Evolutionary conservation across 2,329 filamentous ascomycete species (phyloP).

Genomic region (Didymella pomorum): DNA sequence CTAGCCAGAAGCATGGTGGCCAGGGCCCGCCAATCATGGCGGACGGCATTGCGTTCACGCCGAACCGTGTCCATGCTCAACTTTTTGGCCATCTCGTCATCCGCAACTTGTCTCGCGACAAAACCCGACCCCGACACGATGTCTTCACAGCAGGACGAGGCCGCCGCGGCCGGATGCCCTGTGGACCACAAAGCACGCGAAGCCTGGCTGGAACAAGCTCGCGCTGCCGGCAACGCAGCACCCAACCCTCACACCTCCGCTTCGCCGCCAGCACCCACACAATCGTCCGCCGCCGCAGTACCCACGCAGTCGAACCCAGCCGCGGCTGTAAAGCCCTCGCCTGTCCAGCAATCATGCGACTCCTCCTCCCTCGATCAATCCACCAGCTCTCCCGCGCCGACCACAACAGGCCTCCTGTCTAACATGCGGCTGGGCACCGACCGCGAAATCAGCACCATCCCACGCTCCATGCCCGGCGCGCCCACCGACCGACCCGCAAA

Average conservation of each 20-base stretch:
- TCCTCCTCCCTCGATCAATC: constrained; percentile 48
- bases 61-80: constrained; percentile 33
- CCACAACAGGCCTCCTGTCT: constrained; percentile 32
- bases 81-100: constrained; percentile 35
- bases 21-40: constrained; percentile 30
- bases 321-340: constrained; percentile 26
- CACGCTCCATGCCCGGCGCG: constrained; percentile 41
- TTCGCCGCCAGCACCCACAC: constrained; percentile 8
- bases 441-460: constrained; percentile 58
- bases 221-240: constrained; percentile 49
- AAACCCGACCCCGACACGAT: constrained; percentile 27
- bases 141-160: constrained; percentile 39
- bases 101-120: constrained; percentile 16
- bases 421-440: constrained; percentile 46
- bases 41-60: constrained; percentile 20
- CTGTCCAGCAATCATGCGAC: constrained; percentile 48
- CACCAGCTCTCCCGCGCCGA: constrained; percentile 32
- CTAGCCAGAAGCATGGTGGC: constrained; percentile 18
- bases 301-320: constrained; percentile 11
- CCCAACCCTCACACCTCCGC: constrained; percentile 31
- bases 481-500: constrained; percentile 66
- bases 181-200: constrained; percentile 90
- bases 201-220: constrained; percentile 80
- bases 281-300: constrained; percentile 25
- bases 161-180: constrained; percentile 67